Evolutionary conservation across 257 asterid genomes (phyloP), one percentile per base, ranked within the genome.

Genomic region (Nicotiana tomentosiformis): DNA sequence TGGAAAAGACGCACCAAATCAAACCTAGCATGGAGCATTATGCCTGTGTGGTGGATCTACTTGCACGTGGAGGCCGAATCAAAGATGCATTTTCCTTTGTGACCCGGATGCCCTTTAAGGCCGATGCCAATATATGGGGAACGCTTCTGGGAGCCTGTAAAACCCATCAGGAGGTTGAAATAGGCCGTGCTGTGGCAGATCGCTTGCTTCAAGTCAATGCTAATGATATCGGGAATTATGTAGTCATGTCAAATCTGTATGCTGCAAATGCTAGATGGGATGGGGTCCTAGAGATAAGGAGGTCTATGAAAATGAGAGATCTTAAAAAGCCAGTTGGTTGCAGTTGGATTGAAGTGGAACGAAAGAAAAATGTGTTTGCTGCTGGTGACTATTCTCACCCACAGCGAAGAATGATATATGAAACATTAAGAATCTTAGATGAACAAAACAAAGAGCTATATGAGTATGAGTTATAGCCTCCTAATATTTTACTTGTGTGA

Each of bases 271-370:
- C 89, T 57, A 91, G 88, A 86, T 94, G 98, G 97, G 94, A 94
- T 77, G 94, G 88, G 72, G 98, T 94, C 57, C 83, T 82, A 88
- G 93, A 94, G 88, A 93, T 88, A 89, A 91, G 97, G 84, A 91
- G 82, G 86, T 79, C 91, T 90, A 88, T 94, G 92, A 92, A 87
- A 86, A 89, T 4, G 81, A 90, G 89, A 81, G 93, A 94, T 84
- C 87, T 91, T 86, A 92, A 93, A 87, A 94, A 93, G 91, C 93
- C 97, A 79, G 96, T 95, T 33, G 98, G 97, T 84, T 94, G 98
- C 90, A 94, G 98, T 89, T 94, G 97, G 98, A 89, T 93, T 84
- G 97, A 93, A 83, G 94, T 93, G 83, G 97, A 91, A 53, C 81
- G 80, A 70, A 84, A 82, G 69, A 93, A 91, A 81, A 87, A 81